Percentiles rank a stretch among this genome's conserved stretches.
These are phyloP conservation scores for Pleodorina starrii DNA, from an alignment of 139 green algal genomes.

Conservation along the genomic window DNA sequence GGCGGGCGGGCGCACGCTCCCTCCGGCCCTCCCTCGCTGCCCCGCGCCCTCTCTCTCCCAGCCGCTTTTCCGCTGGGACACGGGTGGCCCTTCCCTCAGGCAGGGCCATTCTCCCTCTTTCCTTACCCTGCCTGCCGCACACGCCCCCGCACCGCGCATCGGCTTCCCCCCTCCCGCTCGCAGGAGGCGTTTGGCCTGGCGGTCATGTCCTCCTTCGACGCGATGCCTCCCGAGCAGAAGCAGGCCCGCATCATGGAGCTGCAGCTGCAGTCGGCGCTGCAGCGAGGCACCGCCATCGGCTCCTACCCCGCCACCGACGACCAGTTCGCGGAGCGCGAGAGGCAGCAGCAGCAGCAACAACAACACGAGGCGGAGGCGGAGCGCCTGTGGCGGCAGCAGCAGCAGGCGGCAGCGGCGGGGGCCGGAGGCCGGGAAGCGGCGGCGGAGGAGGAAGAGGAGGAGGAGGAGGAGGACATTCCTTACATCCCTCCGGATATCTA, in stretches of 20 bases:
- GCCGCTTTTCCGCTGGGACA: too few species aligned
- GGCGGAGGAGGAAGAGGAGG: background rate
- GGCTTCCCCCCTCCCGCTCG: too few species aligned
- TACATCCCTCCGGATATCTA: constrained; percentile 43
- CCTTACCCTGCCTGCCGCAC: too few species aligned
- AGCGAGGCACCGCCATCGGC: background rate
- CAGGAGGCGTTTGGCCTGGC: constrained; percentile 48
- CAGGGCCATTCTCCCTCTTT: too few species aligned
- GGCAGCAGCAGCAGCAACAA: constrained; percentile 21
- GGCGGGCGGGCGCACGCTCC: too few species aligned
- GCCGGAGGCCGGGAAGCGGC: background rate
- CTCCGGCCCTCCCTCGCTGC: too few species aligned
- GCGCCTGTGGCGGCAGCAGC: constrained; percentile 24
- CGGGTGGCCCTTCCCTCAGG: too few species aligned
- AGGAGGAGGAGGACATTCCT: constrained; percentile 24
- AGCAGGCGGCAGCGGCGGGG: background rate
- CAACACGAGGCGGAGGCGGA: too few species aligned
- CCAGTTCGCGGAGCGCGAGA: constrained; percentile 42
- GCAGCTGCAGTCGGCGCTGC: constrained; percentile 51
- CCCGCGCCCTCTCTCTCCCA: too few species aligned
- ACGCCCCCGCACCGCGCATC: too few species aligned
- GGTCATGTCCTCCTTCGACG: constrained; percentile 58
- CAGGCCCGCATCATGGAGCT: constrained; percentile 56
- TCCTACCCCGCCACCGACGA: constrained; percentile 43
- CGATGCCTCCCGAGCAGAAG: constrained; percentile 66